Conservation (phyloP, 805 yeast species). For the Nakazawaea laoshanensis region DNA sequence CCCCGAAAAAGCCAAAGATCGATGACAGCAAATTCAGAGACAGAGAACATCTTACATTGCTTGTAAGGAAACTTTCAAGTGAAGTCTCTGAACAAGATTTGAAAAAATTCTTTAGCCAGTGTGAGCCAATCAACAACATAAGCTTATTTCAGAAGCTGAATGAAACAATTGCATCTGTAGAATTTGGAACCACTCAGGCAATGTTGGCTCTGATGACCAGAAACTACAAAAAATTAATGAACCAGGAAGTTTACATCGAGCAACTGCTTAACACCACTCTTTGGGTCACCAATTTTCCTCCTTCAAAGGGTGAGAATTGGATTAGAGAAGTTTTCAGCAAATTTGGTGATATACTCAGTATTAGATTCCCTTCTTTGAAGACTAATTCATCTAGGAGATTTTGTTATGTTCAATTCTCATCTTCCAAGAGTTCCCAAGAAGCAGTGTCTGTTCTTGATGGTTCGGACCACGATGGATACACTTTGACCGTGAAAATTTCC, state of each 20-base stretch:
- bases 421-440: constrained; percentile 30
- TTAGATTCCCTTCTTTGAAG: constrained; percentile 59
- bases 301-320: constrained; percentile 30
- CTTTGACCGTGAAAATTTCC: constrained; percentile 51
- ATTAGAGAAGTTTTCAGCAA: constrained; percentile 31
- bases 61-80: constrained; percentile 40
- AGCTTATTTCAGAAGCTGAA: constrained; percentile 12
- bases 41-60: constrained; percentile 51
- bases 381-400: constrained; percentile 53
- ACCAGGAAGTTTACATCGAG: constrained; percentile 33
- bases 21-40: constrained; percentile 27
- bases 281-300: constrained; percentile 74
- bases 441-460: constrained; percentile 37
- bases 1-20: constrained; percentile 8
- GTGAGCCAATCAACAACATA: constrained; percentile 45
- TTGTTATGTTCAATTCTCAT: constrained; percentile 57
- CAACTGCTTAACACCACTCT: constrained; percentile 41
- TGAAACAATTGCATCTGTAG: constrained; percentile 40
- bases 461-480: constrained; percentile 25
- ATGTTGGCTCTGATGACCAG: constrained; percentile 55
- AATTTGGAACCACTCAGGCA: constrained; percentile 38
- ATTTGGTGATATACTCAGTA: constrained; percentile 33
- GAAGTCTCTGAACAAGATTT: constrained; percentile 30
- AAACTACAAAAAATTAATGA: constrained; percentile 38
- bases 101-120: constrained; percentile 40